A percentile compares a stretch with the other conserved stretches of the same genome.
Evolutionary conservation across 805 yeast genomes (phyloP).

Genomic region (Sugiyamaella lignohabitans): DNA sequence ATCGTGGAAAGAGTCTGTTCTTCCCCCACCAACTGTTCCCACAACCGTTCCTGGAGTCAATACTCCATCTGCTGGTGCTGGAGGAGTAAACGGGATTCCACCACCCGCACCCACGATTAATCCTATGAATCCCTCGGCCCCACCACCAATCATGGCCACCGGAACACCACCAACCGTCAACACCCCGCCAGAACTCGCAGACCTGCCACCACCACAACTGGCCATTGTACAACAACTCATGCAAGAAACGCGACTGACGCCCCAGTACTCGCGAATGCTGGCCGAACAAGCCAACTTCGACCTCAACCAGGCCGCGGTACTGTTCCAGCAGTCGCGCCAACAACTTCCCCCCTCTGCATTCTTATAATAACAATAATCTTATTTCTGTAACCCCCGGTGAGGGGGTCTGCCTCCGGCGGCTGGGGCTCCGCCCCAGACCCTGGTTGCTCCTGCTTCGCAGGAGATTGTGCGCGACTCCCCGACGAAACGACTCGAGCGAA

Average conservation of each 20-base stretch:
- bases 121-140: conserved; percentile 15
- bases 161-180: conserved; percentile 10
- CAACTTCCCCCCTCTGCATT: conserved; percentile 57
- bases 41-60: background rate
- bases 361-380: conserved; percentile 13
- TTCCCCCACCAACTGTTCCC: background rate
- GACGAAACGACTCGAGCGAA: too few species aligned
- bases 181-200: conserved; percentile 23
- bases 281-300: conserved; percentile 88
- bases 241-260: conserved; percentile 64
- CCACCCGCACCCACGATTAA: conserved; percentile 17
- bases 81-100: conserved; percentile 11
- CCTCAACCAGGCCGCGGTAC: conserved; percentile 57
- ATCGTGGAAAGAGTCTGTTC: conserved; percentile 43
- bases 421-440: too few species aligned
- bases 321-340: conserved; percentile 62
- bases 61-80: conserved; percentile 2
- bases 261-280: conserved; percentile 75
- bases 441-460: too few species aligned
- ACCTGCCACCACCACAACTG: conserved; percentile 50
- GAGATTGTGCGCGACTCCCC: too few species aligned
- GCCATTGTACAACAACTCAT: conserved; percentile 59
- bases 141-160: conserved; percentile 11
- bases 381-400: too few species aligned
- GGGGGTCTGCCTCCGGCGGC: too few species aligned